phyloP scores from a whole-genome alignment of 2,329 filamentous ascomycete genomes.

The Arthrinium phaeospermum region DNA sequence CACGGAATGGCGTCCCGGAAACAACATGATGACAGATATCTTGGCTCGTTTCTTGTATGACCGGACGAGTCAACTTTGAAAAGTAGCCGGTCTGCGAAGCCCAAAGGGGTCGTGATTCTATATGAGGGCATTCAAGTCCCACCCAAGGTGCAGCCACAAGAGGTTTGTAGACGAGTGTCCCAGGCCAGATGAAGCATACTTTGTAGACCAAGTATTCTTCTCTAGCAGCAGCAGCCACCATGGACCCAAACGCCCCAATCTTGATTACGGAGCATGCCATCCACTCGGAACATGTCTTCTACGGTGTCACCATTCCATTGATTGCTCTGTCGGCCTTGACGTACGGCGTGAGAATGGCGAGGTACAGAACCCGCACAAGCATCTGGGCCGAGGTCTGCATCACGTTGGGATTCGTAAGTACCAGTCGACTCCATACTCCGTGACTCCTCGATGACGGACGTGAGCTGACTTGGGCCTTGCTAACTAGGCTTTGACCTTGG shows the following conservation, averaged over 20 bases:
- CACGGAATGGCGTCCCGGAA: background rate
- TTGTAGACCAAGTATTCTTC: background rate
- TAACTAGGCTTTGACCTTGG: background rate
- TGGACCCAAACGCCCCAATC: background rate
- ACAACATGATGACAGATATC: background rate
- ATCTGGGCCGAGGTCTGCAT: conserved; percentile 8
- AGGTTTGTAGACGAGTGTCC: background rate
- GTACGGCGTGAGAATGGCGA: background rate
- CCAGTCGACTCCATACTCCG: too few species aligned
- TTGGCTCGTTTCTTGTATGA: background rate
- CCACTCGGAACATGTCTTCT: background rate
- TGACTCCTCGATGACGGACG: background rate
- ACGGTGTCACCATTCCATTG: background rate
- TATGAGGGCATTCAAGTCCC: background rate
- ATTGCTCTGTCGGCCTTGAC: background rate
- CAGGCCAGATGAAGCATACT: background rate
- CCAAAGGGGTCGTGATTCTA: background rate
- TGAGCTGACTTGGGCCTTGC: background rate
- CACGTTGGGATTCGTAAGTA: conserved; percentile 7
- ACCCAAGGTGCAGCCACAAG: background rate
- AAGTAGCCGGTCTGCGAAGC: background rate
- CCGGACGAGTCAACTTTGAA: background rate
- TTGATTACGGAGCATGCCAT: background rate
- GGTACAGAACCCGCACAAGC: background rate
- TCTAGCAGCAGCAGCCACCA: background rate